Base-by-base conservation (phyloP, 768 basidiomycete genomes). In the Austroboletus festivus region DNA sequence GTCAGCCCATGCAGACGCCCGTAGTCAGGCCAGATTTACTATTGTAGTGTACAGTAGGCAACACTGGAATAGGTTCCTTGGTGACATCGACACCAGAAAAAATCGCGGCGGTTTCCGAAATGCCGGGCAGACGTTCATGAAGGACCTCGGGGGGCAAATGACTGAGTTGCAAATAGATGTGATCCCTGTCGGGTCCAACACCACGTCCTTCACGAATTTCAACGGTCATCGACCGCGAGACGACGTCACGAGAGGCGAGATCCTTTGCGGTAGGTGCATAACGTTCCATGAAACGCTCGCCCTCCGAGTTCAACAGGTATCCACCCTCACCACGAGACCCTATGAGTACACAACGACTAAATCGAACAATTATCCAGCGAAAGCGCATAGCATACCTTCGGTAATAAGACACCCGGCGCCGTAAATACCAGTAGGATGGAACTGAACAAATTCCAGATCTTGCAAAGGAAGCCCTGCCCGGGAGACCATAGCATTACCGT, bases 241-340 rank as follows among this genome's bases (percentile, higher is more conserved):
- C 96, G 64, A 99, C 96, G 65, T 99, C 96, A 65, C 96, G 93
- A 39, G 96, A 99, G 35, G 96, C 96, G 57, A 99, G 82, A 78
- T 99, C 96, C 78, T 98, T 98, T 53, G 96, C 96, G 38, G 95
- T 97, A 10, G 96, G 96, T 0, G 96, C 96, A 69, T 98, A 98
- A 69, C 95, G 91, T 71, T 98, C 95, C 96, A 99, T 99, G 78
- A 99, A 99, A 51, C 96, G 89, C 72, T 99, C 96, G 67, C 96
- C 96, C 76, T 98, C 88, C 9, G 93, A 90, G 76, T 99, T 98
- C 65, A 99, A 75, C 56, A 99, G 78, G 73, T 98, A 98, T 55
- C 96, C 96, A 74, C 96, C 96, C 71, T 99, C 96, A 62, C 96
- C 96, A 68, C 96, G 93, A 57, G 96, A 97, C 58, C 94, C 94